Evolutionary conservation across 2,329 filamentous ascomycete species (phyloP).

Genomic region (Fusarium armeniacum): DNA sequence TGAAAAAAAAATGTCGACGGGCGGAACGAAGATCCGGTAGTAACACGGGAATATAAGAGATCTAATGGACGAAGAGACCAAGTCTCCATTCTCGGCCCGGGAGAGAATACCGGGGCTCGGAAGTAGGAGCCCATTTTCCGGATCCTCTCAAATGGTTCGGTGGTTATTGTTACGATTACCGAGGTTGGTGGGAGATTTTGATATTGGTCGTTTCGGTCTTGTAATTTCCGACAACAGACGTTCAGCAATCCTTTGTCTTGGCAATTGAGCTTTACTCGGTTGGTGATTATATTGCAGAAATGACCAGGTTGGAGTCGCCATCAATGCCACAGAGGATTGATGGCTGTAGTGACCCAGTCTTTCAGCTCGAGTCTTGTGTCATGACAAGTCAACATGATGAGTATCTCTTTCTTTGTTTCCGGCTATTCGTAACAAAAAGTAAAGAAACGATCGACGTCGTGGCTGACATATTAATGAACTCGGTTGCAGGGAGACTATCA

Average conservation of each 20-base stretch:
- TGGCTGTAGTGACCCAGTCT: not conserved
- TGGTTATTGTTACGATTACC: conserved; percentile 10
- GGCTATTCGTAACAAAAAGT: not conserved
- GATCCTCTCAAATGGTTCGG: not conserved
- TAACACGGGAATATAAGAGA: conserved; percentile 15
- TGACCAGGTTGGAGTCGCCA: not conserved
- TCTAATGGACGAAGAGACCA: not conserved
- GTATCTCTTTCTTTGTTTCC: not conserved
- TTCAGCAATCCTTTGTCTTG: not conserved
- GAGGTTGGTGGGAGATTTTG: conserved; percentile 3
- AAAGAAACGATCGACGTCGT: not conserved
- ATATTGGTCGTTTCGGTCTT: not conserved
- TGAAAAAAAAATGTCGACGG: not conserved
- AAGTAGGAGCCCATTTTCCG: not conserved
- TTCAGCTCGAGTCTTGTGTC: not conserved
- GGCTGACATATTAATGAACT: not conserved
- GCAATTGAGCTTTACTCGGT: not conserved
- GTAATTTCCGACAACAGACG: conserved; percentile 7
- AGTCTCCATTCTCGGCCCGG: conserved; percentile 10
- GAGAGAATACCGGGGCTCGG: conserved; percentile 1
- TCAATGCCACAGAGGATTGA: not conserved
- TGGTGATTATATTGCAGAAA: conserved; percentile 1
- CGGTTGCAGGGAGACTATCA: not conserved
- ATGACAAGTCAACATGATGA: conserved; percentile 1
- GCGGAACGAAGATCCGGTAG: not conserved